A percentile compares a stretch with the other conserved stretches of the same genome.
Evolutionary conservation across 805 yeast species (phyloP).

Genomic region (Cyberlindnera mycetangii): DNA sequence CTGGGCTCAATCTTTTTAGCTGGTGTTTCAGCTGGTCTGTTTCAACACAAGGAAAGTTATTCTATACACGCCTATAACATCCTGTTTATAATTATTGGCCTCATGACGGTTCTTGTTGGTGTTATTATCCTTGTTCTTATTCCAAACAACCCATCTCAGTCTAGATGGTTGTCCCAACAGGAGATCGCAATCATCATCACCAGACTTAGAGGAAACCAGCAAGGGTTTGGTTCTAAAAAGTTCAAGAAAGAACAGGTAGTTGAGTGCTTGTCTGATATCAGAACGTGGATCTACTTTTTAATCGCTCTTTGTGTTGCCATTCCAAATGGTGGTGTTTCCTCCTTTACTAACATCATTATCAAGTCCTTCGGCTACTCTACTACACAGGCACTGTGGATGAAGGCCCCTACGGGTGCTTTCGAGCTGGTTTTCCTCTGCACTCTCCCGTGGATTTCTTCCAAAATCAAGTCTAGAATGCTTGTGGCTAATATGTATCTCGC

Average conservation of each 20-base stretch:
- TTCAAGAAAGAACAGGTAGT: constrained; percentile 36
- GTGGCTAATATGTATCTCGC: constrained; percentile 3
- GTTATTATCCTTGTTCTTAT: constrained; percentile 38
- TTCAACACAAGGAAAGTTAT: constrained; percentile 26
- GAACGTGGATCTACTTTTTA: constrained; percentile 38
- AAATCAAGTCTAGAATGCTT: constrained; percentile 5
- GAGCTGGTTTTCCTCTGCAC: constrained; percentile 31
- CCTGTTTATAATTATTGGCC: constrained; percentile 51
- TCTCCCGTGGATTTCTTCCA: constrained; percentile 7
- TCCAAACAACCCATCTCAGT: constrained; percentile 45
- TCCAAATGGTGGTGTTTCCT: constrained; percentile 46
- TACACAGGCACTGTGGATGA: constrained; percentile 29
- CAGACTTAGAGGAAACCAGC: constrained; percentile 42
- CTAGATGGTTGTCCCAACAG: constrained; percentile 37
- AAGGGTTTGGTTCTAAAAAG: constrained; percentile 41
- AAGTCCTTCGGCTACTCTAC: constrained; percentile 37
- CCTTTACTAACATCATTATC: constrained; percentile 41
- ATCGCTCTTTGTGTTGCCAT: constrained; percentile 32
- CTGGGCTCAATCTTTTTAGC: constrained; percentile 41
- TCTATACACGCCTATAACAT: constrained; percentile 49
- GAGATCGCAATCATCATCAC: constrained; percentile 42
- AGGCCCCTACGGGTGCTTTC: constrained; percentile 36
- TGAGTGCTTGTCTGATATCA: constrained; percentile 31
- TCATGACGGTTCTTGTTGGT: constrained; percentile 47
- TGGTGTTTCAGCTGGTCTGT: constrained; percentile 42